Evolutionary conservation across 2,329 filamentous ascomycete genomes (phyloP), one percentile per base, ranked within the genome.

Genomic region (Venturia asperata): DNA sequence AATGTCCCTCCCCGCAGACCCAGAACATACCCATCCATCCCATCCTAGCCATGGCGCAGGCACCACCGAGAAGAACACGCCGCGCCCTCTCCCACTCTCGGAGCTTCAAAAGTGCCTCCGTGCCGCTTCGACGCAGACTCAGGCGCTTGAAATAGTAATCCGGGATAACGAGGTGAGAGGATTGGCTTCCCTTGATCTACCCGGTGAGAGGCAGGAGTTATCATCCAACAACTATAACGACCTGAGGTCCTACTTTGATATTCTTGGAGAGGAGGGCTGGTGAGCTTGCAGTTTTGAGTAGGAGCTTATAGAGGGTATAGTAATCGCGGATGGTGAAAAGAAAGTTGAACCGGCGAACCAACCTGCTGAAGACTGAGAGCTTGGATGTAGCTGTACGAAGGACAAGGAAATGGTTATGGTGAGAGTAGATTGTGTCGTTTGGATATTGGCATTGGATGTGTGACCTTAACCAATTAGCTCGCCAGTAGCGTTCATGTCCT

Each of bases 91-190:
- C n/a, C n/a, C n/a, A n/a, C n/a, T n/a, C n/a, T n/a, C n/a, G n/a
- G n/a, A n/a, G n/a, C n/a, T n/a, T n/a, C n/a, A n/a, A n/a, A n/a
- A n/a, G n/a, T n/a, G n/a, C n/a, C n/a, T n/a, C n/a, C n/a, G n/a
- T n/a, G n/a, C n/a, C n/a, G n/a, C n/a, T n/a, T n/a, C 49, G n/a
- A 55, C 62, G 15, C 47, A 64, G 19, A 19, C 11, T 11, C 2
- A 45, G 21, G 45, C 41, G 7, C 24, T 39, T n/a, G 62, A 56
- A 15, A 6, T 64, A 24, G 13, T 64, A 13, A 55, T 64, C 4
- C 30, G 21, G 4, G 62, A 64, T 37, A 64, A 55, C 42, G 62
- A 64, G 62, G 21, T 52, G 62, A 55, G 62, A 17, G 39, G 41
- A 3, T 39, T 56, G 13, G 62, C 62, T 41, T 47, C 62, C 10